Evolutionary conservation across 441 rosid species (phyloP), one percentile per base, ranked within the genome.

Genomic region (Pelargonium cotyledonis): DNA sequence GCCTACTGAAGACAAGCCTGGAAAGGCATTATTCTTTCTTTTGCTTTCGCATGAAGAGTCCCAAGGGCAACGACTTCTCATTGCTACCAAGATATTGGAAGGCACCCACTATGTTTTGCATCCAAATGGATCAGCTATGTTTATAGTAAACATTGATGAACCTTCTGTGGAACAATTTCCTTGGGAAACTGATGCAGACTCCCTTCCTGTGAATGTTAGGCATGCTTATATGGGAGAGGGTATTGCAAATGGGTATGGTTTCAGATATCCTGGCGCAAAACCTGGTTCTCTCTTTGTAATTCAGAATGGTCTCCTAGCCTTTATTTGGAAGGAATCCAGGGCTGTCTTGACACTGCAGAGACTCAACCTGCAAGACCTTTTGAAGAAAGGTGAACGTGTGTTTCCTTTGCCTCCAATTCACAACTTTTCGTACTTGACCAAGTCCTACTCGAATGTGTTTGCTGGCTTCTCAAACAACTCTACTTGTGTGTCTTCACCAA

Each of bases 51-150:
- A 89, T 57, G 91, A 84, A 64, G 85, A 89, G 75, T 76, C 85
- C 58, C 77, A 80, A 51, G 87, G 85, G 21, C 82, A 80, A 67
- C 79, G 72, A 8, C 75, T 73, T 57, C 89, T 91, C 58, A 84
- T 89, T 60, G 97, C 92, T 35, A 92, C 92, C 72, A 92, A 89
- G 80, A 92, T 92, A 78, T 80, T 92, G 58, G 96, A 89, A 80
- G 96, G 97, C 31, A 92, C 87, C 63, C 91, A 85, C 77, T 88
- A 83, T 68, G 96, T 84, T 70, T 77, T 86, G 66, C 88, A 88
- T 78, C 96, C 97, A 66, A 92, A 92, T 70, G 97, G 97, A 49
- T 86, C 96, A 4, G 87, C 97, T 35, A 88, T 88, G 89, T 92
- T 89, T 73, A 78, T 81, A 51, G 89, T 79, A 19, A 85, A 87